These are phyloP conservation scores for Fusarium sp. DNA, from an alignment of 2,329 filamentous ascomycete genomes.

Conservation along the genomic window DNA sequence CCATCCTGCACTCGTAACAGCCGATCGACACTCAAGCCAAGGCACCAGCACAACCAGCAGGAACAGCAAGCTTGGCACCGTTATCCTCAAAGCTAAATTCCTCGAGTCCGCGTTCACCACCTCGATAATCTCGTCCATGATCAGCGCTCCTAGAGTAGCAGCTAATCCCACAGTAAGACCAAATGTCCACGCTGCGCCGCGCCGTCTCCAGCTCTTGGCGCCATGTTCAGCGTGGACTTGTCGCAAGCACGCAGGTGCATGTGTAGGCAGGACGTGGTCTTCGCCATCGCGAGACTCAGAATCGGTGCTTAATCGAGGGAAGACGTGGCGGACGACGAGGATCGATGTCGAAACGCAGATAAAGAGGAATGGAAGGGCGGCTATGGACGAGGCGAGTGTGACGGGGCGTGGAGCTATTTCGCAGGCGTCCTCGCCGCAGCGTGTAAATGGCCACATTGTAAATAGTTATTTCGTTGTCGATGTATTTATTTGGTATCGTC, in stretches of 20 bases:
- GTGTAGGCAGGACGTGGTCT: slow-evolving; percentile 71
- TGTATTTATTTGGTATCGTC: slow-evolving; percentile 8
- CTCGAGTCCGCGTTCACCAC: slow-evolving; percentile 76
- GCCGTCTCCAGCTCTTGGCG: slow-evolving; percentile 63
- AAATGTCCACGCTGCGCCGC: slow-evolving; percentile 74
- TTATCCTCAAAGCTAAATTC: slow-evolving; percentile 74
- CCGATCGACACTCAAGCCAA: slow-evolving; percentile 79
- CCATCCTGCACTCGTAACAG: slow-evolving; percentile 70
- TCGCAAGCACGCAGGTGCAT: slow-evolving; percentile 70
- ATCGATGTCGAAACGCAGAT: slow-evolving; percentile 75
- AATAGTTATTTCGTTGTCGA: background rate
- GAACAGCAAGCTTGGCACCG: slow-evolving; percentile 77
- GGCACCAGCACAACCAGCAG: slow-evolving; percentile 82
- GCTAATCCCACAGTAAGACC: slow-evolving; percentile 82
- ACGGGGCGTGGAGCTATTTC: slow-evolving; percentile 58
- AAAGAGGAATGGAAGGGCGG: slow-evolving; percentile 77
- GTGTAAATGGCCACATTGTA: slow-evolving; percentile 58
- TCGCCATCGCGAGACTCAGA: slow-evolving; percentile 65
- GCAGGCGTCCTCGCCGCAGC: slow-evolving; percentile 70
- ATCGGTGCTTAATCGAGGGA: slow-evolving; percentile 75
- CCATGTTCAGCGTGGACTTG: slow-evolving; percentile 71
- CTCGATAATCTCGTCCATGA: slow-evolving; percentile 86
- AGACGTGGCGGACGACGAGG: slow-evolving; percentile 75
- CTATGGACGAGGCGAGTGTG: slow-evolving; percentile 62
- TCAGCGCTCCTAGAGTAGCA: slow-evolving; percentile 81